Percentiles rank a stretch among this genome's conserved stretches.
These are phyloP conservation scores for Buddleja alternifolia DNA, from an alignment of 257 asterid species.

Conservation along the genomic window DNA sequence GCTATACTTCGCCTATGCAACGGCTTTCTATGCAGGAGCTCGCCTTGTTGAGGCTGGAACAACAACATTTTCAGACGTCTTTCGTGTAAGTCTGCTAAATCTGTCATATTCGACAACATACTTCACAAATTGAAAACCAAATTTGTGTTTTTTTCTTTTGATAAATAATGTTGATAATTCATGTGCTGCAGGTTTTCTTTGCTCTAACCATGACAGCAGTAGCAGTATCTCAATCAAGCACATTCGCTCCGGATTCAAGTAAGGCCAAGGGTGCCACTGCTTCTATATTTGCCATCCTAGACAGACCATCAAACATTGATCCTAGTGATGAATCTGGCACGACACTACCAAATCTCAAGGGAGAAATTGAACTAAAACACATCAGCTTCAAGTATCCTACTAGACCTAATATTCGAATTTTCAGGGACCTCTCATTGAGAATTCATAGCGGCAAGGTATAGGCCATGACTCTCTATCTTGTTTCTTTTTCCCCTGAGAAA, in stretches of 20 bases:
- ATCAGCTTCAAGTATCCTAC: conserved; percentile 63
- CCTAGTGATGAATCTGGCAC: conserved; percentile 60
- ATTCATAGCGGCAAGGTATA: conserved; percentile 62
- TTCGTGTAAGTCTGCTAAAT: conserved; percentile 43
- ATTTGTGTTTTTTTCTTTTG: no score
- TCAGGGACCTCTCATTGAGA: conserved; percentile 52
- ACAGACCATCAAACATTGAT: conserved; percentile 60
- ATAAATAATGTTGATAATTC: not conserved
- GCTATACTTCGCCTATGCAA: conserved; percentile 52
- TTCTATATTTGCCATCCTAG: conserved; percentile 61
- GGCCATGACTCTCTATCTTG: not conserved
- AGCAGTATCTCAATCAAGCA: conserved; percentile 61
- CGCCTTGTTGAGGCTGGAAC: conserved; percentile 53
- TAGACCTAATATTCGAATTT: conserved; percentile 55
- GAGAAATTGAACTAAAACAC: conserved; percentile 57
- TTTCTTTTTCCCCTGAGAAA: not conserved
- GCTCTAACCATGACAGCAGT: conserved; percentile 58
- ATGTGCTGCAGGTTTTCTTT: conserved; percentile 52
- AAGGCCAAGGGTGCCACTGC: conserved; percentile 58
- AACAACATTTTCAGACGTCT: conserved; percentile 46
- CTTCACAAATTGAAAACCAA: not conserved
- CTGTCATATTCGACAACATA: not conserved
- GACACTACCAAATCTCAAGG: conserved; percentile 42
- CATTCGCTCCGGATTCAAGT: conserved; percentile 62
- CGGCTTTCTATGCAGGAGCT: conserved; percentile 65